These are phyloP conservation scores for Neovahlkampfia damariscottae DNA, from an alignment of 78 protist genomes.

Conservation along the genomic window DNA sequence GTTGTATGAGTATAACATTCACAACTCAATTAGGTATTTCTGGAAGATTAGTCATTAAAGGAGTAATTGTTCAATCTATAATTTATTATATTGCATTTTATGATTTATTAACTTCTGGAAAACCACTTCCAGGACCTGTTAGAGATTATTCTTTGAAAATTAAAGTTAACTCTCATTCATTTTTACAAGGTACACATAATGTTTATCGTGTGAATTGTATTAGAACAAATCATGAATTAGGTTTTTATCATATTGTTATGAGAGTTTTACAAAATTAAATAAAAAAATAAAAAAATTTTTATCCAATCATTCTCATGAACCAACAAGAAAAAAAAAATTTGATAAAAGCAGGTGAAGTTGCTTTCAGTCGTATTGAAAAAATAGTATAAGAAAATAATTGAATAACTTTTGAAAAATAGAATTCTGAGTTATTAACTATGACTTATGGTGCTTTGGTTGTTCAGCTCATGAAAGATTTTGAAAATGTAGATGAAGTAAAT, in stretches of 20 bases:
- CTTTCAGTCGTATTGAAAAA: background rate
- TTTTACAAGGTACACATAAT: background rate
- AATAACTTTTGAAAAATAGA: conserved; percentile 33
- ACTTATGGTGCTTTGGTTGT: conserved; percentile 94
- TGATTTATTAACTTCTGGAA: background rate
- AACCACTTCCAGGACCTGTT: conserved; percentile 2
- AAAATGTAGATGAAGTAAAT: conserved; percentile 57
- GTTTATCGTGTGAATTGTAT: conserved; percentile 9
- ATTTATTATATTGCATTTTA: conserved; percentile 6
- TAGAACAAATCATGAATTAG: conserved; percentile 3
- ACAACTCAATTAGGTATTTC: conserved; percentile 1
- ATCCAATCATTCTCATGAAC: no score
- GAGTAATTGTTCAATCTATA: background rate
- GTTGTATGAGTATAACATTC: background rate
- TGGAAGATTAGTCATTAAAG: conserved; percentile 1
- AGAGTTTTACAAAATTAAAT: conserved; percentile 9
- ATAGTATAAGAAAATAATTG: background rate
- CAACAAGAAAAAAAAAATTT: no score
- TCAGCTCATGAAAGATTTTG: conserved; percentile 81
- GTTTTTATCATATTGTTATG: conserved; percentile 13
- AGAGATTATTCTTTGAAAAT: conserved; percentile 1
- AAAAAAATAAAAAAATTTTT: no score
- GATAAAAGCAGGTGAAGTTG: background rate
- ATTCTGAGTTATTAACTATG: conserved; percentile 84
- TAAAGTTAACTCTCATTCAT: background rate